These are phyloP conservation scores for Myochromella boudieri DNA, from an alignment of 768 basidiomycete genomes.

Conservation along the genomic window DNA sequence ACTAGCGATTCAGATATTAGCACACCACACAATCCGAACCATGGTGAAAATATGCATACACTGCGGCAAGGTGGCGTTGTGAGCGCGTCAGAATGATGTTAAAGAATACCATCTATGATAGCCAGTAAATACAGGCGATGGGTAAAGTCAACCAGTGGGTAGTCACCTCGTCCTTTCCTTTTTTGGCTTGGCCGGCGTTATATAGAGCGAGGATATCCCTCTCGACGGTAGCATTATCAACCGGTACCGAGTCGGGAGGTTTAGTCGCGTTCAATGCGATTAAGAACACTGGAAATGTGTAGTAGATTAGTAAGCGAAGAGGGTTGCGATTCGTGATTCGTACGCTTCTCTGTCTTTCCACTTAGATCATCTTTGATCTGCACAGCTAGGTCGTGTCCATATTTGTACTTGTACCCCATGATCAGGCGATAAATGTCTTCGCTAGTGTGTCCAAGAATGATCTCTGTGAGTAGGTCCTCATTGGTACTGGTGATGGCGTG, in stretches of 20 bases:
- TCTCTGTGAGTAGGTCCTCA: constrained; percentile 36
- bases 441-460: constrained; percentile 37
- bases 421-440: constrained; percentile 33
- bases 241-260: constrained; percentile 32
- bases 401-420: constrained; percentile 28
- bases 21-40: background rate
- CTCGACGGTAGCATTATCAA: constrained; percentile 37
- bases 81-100: constrained; percentile 48
- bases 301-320: background rate
- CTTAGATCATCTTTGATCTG: constrained; percentile 33
- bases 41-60: constrained; percentile 24
- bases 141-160: background rate
- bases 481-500: constrained; percentile 25
- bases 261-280: constrained; percentile 46
- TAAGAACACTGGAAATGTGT: constrained; percentile 37
- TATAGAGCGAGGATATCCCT: constrained; percentile 43
- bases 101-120: constrained; percentile 35
- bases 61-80: constrained; percentile 40
- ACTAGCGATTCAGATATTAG: constrained; percentile 15
- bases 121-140: background rate
- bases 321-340: too few species aligned
- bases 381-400: constrained; percentile 28
- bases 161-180: constrained; percentile 41
- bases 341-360: constrained; percentile 29
- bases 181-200: constrained; percentile 34